Evolutionary conservation across 306 rosid genomes (phyloP), one percentile per base, ranked within the genome.

Genomic region (Acacia crassicarpa): DNA sequence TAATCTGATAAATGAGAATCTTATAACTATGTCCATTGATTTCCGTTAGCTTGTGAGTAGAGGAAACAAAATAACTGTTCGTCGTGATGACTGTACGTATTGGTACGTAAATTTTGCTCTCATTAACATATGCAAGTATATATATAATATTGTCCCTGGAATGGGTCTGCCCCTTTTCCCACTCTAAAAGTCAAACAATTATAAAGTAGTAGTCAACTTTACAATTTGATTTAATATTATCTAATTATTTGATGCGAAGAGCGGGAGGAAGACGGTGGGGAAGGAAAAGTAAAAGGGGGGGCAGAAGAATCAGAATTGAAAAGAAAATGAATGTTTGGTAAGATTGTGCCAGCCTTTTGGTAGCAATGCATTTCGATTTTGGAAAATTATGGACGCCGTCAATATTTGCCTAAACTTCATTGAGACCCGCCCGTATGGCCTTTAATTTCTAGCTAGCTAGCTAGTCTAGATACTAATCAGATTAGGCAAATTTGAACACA

Each of bases 261-360:
- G 40, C 7, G 27, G 2, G 43, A 67, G 48, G 23, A 66, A 43
- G 69, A 63, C 44, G 54, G 68, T 13, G 20, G 66, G 32, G 33
- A 8, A 70, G 59, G 48, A 20, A 48, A 77, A 58, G 4, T 43
- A 22, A 44, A 40, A 25, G 6, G 51, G 51, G 51, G 43, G n/a
- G 16, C 5, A 35, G 33, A 17, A 10, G 63, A 20, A 23, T 56
- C 45, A 32, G n/a, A 7, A 74, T 63, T 13, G 61, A 22, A 62
- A 51, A n/a, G 53, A 25, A 61, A 32, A 14, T 25, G 35, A 51
- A 65, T 35, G 77, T 74, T 83, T 30, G 80, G 72, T 54, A 22
- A 54, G 35, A 20, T 74, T 23, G 59, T 30, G 77, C 30, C 27
- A 67, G 20, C 67, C 72, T 25, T 63, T 62, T 77, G 80, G 80